Evolutionary conservation across 192 early-diverging fungal genomes (phyloP), one percentile per base, ranked within the genome.

Genomic region (Diversispora epigaea): DNA sequence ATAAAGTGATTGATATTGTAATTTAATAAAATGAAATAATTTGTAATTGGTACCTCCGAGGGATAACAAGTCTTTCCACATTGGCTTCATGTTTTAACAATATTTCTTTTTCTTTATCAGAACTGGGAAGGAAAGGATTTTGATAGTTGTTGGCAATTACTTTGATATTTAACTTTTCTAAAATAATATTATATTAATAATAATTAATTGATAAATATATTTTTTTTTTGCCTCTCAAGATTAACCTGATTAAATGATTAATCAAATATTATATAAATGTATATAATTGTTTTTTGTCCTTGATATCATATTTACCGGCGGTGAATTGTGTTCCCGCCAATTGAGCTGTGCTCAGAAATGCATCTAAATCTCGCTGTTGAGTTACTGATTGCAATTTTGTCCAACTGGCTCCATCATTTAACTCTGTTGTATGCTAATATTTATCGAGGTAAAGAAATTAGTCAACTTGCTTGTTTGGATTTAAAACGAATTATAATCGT

Each of bases 331-430:
- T 97, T 54, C 93, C 98, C 14, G 96, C 96, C 57, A 99, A 88
- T 76, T 94, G 89, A 14, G 98, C 98, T 12, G 95, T 96, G 76
- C 86, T 91, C 76, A 99, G 85, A 78, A 99, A 99, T 43, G 93
- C 95, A 49, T 98, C 96, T 12, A 99, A 84, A 84, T 99, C 96
- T 63, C 94, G 92, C 77, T 99, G 95, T 78, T 98, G 91, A 56
- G 98, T 99, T 76, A 99, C 91, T 61, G 94, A 96, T 82, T 94
- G 93, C 83, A 97, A 91, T 75, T 91, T 91, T 17, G 87, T 87
- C 92, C 94, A 96, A 25, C 86, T 88, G 19, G 89, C 88, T 44
- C 90, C 90, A 79, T 98, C 95, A 68, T 94, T 87, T 5, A 90
- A 79, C 45, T 95, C 94, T 0, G 93, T 93, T 17, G 94, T 94